Conservation (phyloP, 2,329 filamentous ascomycete species). For the Celoporthe dispersa region DNA sequence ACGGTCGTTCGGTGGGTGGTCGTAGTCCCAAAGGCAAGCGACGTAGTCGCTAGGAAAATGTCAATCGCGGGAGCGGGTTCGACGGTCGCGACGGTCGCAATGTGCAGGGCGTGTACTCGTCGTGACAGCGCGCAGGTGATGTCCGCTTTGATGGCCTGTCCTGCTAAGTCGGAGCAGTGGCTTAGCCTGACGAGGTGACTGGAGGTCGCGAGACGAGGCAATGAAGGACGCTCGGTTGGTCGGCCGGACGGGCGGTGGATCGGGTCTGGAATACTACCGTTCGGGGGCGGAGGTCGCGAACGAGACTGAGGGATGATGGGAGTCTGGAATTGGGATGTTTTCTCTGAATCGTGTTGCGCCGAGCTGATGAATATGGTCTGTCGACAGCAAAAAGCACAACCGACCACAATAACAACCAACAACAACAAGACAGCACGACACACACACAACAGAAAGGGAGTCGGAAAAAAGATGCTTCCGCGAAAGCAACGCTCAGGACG, state of each 20-base stretch:
- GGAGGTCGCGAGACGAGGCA: conserved; percentile 9
- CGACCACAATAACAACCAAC: conserved; percentile 14
- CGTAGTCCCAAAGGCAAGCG: conserved; percentile 13
- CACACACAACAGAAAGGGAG: conserved; percentile 14
- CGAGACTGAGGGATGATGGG: conserved; percentile 1
- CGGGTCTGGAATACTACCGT: not conserved
- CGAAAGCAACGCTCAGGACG: conserved; percentile 29
- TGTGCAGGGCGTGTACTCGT: conserved; percentile 17
- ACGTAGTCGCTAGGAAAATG: conserved; percentile 17
- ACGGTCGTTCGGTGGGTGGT: conserved; percentile 3
- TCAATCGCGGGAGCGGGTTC: conserved; percentile 17
- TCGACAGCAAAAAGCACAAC: conserved; percentile 22
- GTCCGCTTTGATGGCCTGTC: not conserved
- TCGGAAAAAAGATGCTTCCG: conserved; percentile 28
- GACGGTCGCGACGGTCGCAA: conserved; percentile 16
- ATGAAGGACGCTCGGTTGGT: conserved; percentile 16
- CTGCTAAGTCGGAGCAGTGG: conserved; percentile 3
- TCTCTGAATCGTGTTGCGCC: conserved; percentile 10
- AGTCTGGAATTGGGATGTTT: not conserved
- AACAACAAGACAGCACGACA: conserved; percentile 19
- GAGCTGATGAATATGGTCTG: conserved; percentile 10
- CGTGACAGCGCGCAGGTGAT: conserved; percentile 17
- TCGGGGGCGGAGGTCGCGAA: conserved; percentile 1
- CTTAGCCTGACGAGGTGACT: conserved; percentile 2
- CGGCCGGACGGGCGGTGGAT: conserved; percentile 8